These are phyloP conservation scores for Venturiaceae sp. DNA, from an alignment of 2,329 filamentous ascomycete species.

Conservation along the genomic window DNA sequence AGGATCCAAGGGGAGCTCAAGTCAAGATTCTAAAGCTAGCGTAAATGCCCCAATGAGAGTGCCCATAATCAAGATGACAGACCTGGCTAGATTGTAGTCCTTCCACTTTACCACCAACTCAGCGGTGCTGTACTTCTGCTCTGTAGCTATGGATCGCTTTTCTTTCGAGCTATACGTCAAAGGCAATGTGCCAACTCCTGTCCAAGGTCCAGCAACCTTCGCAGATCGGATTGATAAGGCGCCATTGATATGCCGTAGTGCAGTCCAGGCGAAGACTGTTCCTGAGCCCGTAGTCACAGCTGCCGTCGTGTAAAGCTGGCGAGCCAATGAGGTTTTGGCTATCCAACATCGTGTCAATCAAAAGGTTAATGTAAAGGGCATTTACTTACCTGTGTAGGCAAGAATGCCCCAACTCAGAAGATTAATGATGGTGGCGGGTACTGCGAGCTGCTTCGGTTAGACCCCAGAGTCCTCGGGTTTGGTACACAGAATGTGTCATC, in stretches of 20 bases:
- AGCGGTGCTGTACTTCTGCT: neutral
- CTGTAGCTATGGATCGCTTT: neutral
- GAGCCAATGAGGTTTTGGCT: neutral
- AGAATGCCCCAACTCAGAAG: neutral
- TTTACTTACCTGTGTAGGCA: conserved; percentile 1
- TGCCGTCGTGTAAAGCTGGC: conserved; percentile 1
- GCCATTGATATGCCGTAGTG: conserved; percentile 5
- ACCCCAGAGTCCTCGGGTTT: neutral
- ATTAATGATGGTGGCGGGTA: conserved; percentile 6
- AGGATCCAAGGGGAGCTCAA: too few relatives aligned
- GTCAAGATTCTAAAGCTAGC: neutral
- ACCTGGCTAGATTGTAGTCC: conserved; percentile 1
- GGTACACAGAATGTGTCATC: neutral
- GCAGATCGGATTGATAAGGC: conserved; percentile 2
- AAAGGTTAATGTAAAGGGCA: neutral
- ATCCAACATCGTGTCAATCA: neutral
- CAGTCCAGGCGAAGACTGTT: conserved; percentile 6
- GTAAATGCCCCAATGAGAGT: neutral
- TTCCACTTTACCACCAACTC: conserved; percentile 2
- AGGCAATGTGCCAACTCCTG: neutral
- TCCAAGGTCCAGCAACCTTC: neutral
- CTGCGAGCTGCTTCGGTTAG: conserved; percentile 1
- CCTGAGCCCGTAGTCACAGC: conserved; percentile 1
- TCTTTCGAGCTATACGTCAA: conserved; percentile 4
- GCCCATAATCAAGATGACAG: neutral